Evolutionary conservation across 768 basidiomycete species (phyloP).

Genomic region (Mycena albidolilacea): DNA sequence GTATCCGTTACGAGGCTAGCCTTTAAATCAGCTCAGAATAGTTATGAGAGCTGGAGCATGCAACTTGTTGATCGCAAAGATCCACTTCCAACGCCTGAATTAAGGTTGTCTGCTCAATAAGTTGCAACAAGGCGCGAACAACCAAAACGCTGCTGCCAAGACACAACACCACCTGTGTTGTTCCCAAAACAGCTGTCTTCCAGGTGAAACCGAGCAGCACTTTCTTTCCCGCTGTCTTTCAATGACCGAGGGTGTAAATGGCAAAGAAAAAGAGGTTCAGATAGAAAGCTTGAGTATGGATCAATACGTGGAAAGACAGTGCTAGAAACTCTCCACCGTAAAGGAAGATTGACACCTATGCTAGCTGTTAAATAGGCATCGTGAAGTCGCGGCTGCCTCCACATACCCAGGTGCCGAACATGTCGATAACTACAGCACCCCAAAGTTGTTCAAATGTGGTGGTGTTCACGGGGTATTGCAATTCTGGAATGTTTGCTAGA

Average conservation of each 20-base stretch:
- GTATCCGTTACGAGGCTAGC: neutral
- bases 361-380: neutral
- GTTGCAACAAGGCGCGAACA: neutral
- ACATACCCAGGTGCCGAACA: neutral
- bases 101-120: neutral
- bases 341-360: neutral
- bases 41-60: neutral
- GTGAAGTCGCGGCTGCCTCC: neutral
- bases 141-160: neutral
- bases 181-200: neutral
- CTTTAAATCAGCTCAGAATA: neutral
- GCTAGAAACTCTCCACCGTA: neutral
- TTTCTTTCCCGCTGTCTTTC: neutral
- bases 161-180: neutral
- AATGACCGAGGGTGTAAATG: neutral
- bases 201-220: neutral
- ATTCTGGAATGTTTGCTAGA: neutral
- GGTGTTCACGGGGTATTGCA: neutral
- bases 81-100: neutral
- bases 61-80: neutral
- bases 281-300: neutral
- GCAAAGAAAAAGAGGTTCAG: neutral
- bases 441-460: neutral
- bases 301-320: neutral
- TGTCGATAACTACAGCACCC: neutral